Evolutionary conservation across 1,284 basidiomycete genomes (phyloP).

Genomic region (Fomitopsis palustris): DNA sequence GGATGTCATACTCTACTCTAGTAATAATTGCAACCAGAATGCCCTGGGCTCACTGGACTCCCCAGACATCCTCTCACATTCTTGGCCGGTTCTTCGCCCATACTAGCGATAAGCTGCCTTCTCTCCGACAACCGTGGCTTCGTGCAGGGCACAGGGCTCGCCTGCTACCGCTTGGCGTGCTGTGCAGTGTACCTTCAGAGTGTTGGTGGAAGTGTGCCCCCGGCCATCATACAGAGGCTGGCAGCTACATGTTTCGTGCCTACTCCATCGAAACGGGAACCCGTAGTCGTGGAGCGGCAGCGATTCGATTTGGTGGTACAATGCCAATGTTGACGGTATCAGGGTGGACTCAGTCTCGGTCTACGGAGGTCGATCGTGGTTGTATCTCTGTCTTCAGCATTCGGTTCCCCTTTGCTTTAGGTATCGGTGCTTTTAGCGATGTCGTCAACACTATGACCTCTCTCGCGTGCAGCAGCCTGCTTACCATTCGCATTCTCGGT

Average conservation of each 20-base stretch:
- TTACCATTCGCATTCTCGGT: conserved; percentile 92
- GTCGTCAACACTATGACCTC: not conserved
- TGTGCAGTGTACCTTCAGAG: too few relatives aligned
- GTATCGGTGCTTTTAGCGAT: conserved; percentile 60
- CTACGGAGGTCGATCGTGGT: conserved; percentile 14
- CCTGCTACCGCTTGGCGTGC: too few relatives aligned
- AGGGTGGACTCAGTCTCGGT: not conserved
- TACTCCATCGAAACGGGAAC: not conserved
- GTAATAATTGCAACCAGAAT: not conserved
- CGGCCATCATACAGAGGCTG: not conserved
- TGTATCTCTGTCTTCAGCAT: conserved; percentile 72
- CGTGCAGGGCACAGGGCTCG: not conserved
- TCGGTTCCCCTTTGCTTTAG: conserved; percentile 71
- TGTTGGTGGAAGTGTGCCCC: too few relatives aligned
- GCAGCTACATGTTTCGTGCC: too few relatives aligned
- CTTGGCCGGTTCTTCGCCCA: not conserved
- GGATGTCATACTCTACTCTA: not conserved
- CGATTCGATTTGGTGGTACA: not conserved
- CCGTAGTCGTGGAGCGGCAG: not conserved
- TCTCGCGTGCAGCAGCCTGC: conserved; percentile 19
- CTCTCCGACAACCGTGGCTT: not conserved
- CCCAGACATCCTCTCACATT: too few relatives aligned
- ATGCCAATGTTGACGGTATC: not conserved
- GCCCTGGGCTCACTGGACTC: too few relatives aligned
- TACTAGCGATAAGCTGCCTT: not conserved